Evolutionary conservation across 2,329 filamentous ascomycete species (phyloP).

Genomic region (Corinectria fuckeliana): DNA sequence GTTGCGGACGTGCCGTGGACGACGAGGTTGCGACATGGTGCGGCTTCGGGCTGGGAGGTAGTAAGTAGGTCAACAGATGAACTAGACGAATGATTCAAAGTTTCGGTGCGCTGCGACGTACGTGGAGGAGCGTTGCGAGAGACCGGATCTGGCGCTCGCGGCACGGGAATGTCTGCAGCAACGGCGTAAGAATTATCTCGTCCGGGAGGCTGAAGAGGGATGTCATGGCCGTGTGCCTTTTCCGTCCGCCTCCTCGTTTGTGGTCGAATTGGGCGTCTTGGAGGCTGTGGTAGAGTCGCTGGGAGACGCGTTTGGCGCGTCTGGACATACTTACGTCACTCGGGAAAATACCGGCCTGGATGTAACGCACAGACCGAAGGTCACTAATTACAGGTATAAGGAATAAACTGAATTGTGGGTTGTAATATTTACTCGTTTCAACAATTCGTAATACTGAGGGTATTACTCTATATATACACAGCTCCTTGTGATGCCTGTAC

Average conservation of each 20-base stretch:
- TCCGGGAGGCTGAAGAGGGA: conserved; percentile 59
- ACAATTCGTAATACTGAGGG: background rate
- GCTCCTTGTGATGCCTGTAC: conserved; percentile 2
- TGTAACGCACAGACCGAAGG: too few relatives aligned
- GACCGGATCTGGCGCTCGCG: conserved; percentile 66
- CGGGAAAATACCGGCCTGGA: conserved; percentile 35
- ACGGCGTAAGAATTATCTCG: conserved; percentile 54
- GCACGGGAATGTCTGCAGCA: conserved; percentile 60
- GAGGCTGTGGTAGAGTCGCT: conserved; percentile 6
- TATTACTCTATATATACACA: background rate
- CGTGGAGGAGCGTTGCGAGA: conserved; percentile 61
- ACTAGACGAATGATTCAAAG: too few relatives aligned
- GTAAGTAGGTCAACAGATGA: too few relatives aligned
- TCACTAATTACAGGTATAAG: too few relatives aligned
- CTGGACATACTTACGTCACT: conserved; percentile 35
- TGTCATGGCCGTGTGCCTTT: conserved; percentile 36
- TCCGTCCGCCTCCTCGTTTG: background rate
- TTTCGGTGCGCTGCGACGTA: too few relatives aligned
- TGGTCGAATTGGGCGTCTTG: conserved; percentile 18
- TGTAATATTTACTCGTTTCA: background rate
- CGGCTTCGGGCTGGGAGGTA: conserved; percentile 67
- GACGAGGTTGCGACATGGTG: conserved; percentile 76
- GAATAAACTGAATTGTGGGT: background rate
- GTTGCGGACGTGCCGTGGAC: conserved; percentile 86
- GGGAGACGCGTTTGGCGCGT: conserved; percentile 42